Evolutionary conservation across 306 rosid species (phyloP), one percentile per base, ranked within the genome.

Genomic region (Glycine soja): DNA sequence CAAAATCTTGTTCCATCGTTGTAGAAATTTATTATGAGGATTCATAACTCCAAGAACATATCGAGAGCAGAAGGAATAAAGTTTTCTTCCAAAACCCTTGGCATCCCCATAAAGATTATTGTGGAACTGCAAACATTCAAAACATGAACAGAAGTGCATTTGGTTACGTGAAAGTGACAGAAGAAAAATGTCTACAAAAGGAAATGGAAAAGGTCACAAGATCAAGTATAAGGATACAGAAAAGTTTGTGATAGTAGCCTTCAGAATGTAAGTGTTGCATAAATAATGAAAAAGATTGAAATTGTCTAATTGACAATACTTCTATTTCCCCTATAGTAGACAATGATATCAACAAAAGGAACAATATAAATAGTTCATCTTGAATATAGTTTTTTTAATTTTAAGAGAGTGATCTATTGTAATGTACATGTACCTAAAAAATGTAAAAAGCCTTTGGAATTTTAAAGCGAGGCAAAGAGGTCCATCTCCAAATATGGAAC

Each of bases 101-200:
- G 93, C 98, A 70, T 90, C 98, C 24, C 98, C 98, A 70, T 91
- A 88, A 67, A 91, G 76, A 83, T 75, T 88, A 75, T 84, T 85
- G 45, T 88, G 95, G 80, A 85, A 87, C 93, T 90, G 86, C 64
- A 77, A 48, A 77, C 70, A 85, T 61, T 79, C 69, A 70, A 72
- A 56, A 36, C 45, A 70, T 36, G 11, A 32, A 54, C 10, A 32
- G 57, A 56, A 3, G 59, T 36, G 52, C 1, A 8, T 10, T 79
- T 56, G 54, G 45, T 84, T 56, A 67, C 7, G 71, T 46, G 45
- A 65, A 46, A 40, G 11, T 84, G 68, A 84, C 14, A 42, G 16
- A 32, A 13, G 36, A 78, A 10, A 64, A 72, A 56, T 47, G 47
- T 72, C 34, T 47, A 47, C 18, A 10, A 51, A 45, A 53, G 40